Conservation (phyloP, 495 filamentous ascomycete genomes). For the Aspergillus baeticus region DNA sequence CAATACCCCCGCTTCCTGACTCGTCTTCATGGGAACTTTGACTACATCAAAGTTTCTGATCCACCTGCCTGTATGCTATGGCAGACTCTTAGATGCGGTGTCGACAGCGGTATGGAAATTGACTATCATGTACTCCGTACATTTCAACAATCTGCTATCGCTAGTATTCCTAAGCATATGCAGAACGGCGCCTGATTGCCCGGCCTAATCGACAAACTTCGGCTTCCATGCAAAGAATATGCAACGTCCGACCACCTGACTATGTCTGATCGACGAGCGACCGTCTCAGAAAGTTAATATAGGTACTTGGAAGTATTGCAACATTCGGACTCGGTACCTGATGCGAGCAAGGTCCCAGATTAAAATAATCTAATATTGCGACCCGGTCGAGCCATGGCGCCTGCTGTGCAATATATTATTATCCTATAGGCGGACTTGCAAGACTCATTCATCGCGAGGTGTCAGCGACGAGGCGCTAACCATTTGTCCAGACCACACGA, state of each 20-base stretch:
- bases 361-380: constrained; percentile 2
- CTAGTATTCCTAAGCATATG: neutral
- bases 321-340: constrained; percentile 8
- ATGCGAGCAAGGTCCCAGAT: neutral
- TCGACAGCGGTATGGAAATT: neutral
- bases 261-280: neutral
- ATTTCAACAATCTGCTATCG: neutral
- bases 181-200: neutral
- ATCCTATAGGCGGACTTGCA: neutral
- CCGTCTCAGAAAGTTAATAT: too few relatives aligned
- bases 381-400: constrained; percentile 1
- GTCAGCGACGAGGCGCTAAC: constrained; percentile 8
- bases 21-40: neutral
- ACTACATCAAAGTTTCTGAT: constrained; percentile 1
- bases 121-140: neutral
- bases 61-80: neutral
- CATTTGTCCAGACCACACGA: constrained; percentile 10
- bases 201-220: constrained; percentile 9
- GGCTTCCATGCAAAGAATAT: constrained; percentile 13
- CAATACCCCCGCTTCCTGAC: constrained; percentile 2
- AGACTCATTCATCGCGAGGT: neutral
- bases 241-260: constrained; percentile 9
- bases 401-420: neutral
- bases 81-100: neutral
- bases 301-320: neutral